These are phyloP conservation scores for Colletotrichum lupini DNA, from an alignment of 2,329 filamentous ascomycete genomes.

Conservation along the genomic window DNA sequence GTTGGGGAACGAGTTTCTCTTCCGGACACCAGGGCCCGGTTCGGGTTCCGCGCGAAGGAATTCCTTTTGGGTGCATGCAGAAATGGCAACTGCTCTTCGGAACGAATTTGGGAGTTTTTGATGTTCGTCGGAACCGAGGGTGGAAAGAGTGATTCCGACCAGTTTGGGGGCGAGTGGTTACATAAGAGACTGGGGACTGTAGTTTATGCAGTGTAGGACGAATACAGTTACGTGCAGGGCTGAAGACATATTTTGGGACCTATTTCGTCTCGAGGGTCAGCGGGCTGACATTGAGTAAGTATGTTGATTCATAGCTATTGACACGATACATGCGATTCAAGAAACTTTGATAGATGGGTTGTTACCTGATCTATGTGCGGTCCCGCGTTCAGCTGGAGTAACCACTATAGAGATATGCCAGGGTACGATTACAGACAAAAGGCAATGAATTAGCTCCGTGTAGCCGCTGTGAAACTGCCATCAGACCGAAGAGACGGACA, in stretches of 20 bases:
- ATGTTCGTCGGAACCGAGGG: not conserved
- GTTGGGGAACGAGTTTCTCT: no score
- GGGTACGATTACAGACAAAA: not conserved
- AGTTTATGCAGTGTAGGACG: not conserved
- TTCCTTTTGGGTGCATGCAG: not conserved
- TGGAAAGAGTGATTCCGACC: not conserved
- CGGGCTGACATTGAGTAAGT: not conserved
- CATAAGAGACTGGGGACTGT: not conserved
- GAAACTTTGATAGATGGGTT: not conserved
- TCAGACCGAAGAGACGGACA: slow-evolving; percentile 18
- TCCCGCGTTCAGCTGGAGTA: not conserved
- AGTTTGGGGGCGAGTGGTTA: not conserved
- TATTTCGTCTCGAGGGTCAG: not conserved
- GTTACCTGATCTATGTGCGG: not conserved
- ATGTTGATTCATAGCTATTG: not conserved
- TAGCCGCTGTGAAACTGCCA: slow-evolving; percentile 37
- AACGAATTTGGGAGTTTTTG: not conserved
- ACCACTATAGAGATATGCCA: not conserved
- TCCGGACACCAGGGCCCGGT: not conserved
- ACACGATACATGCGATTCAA: not conserved
- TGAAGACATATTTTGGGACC: not conserved
- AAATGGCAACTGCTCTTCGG: not conserved
- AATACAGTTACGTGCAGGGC: not conserved
- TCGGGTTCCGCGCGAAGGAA: not conserved
- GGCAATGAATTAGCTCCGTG: slow-evolving; percentile 9